phyloP scores from a whole-genome alignment of 2,329 filamentous ascomycete genomes.

The Cordyceps militaris region DNA sequence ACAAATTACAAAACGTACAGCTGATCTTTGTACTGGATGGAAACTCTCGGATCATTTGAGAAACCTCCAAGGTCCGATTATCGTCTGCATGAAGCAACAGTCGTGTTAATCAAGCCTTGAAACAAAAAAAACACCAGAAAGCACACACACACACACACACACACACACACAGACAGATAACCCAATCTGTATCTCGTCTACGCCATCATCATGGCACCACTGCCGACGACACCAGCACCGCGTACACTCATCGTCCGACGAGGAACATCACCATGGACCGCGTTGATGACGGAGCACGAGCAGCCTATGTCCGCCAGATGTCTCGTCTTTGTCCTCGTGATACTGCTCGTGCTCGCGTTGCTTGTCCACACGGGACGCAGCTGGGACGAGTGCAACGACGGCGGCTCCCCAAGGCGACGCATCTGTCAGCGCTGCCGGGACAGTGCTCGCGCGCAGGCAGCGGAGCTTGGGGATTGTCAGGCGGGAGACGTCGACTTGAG shows the following conservation, averaged over 20 bases:
- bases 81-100: too few relatives aligned
- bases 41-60: too few relatives aligned
- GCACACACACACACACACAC: not conserved
- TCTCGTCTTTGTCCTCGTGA: not conserved
- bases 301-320: not conserved
- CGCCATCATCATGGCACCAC: not conserved
- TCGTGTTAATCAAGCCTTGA: too few relatives aligned
- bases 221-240: not conserved
- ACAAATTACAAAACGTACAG: too few relatives aligned
- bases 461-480: not conserved
- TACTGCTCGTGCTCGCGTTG: not conserved
- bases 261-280: not conserved
- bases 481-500: not conserved
- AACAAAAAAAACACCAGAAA: not conserved
- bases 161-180: not conserved
- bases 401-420: not conserved
- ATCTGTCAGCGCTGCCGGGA: conserved; percentile 1
- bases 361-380: not conserved
- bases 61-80: too few relatives aligned
- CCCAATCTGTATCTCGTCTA: not conserved
- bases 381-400: not conserved
- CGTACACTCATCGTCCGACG: not conserved
- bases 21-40: too few relatives aligned
- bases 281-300: not conserved
- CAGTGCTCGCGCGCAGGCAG: not conserved